Percentiles rank a stretch among this genome's conserved stretches.
Conservation (phyloP, 2,329 filamentous ascomycete species). For the Cladorrhinum sp. region DNA sequence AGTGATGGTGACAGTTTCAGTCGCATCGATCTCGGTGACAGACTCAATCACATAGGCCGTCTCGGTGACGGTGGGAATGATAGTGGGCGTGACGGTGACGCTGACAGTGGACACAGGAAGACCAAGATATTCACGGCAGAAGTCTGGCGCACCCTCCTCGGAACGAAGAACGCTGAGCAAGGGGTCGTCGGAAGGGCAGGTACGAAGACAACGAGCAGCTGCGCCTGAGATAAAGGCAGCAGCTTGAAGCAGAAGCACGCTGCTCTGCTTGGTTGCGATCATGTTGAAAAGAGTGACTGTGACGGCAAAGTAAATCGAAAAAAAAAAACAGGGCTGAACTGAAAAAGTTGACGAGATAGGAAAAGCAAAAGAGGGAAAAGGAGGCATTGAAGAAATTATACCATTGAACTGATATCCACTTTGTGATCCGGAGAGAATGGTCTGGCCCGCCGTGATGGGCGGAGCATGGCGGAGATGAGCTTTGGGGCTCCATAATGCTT, state of each 20-base stretch:
- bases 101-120: slow-evolving; percentile 11
- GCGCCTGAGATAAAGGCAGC: slow-evolving; percentile 8
- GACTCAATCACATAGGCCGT: slow-evolving; percentile 11
- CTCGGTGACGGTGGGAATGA: slow-evolving; percentile 13
- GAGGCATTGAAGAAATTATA: background rate
- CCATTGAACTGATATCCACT: background rate
- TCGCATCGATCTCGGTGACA: slow-evolving; percentile 6
- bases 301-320: slow-evolving; percentile 9
- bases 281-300: no score
- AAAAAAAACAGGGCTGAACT: background rate
- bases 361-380: background rate
- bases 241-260: slow-evolving; percentile 13
- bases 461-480: background rate
- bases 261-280: background rate
- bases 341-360: background rate
- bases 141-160: background rate
- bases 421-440: background rate
- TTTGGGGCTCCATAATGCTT: background rate
- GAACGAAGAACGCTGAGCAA: slow-evolving; percentile 7
- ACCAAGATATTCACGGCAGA: slow-evolving; percentile 15
- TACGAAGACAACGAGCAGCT: slow-evolving; percentile 4
- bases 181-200: slow-evolving; percentile 9
- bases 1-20: slow-evolving; percentile 13
- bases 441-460: background rate
- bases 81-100: slow-evolving; percentile 14